These are phyloP conservation scores for Wakefieldia striispora DNA, from an alignment of 768 basidiomycete species.

Conservation along the genomic window DNA sequence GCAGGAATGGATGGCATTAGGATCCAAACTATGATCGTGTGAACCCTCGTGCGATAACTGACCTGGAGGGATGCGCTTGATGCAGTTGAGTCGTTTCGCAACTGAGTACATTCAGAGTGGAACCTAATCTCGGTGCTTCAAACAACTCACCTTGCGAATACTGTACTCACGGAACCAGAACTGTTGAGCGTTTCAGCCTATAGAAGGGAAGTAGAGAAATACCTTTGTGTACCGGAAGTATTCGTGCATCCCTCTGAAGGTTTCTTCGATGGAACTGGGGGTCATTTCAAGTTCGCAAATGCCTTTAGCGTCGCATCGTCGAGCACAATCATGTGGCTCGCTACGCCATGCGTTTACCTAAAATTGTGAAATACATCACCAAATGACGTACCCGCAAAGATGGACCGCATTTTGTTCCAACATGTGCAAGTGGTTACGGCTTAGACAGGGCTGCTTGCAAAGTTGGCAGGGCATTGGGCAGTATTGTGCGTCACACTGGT, in stretches of 20 bases:
- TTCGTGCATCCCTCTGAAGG: conserved; percentile 57
- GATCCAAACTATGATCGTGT: conserved; percentile 48
- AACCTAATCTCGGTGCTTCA: not conserved
- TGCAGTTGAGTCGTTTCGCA: conserved; percentile 50
- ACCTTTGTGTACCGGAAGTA: conserved; percentile 66
- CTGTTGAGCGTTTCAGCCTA: not conserved
- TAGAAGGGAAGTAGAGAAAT: not conserved
- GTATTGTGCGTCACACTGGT: conserved; percentile 48
- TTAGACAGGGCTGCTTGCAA: conserved; percentile 50
- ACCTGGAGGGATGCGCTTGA: conserved; percentile 44
- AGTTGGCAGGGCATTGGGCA: conserved; percentile 56
- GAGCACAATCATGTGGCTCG: conserved; percentile 49
- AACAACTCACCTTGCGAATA: conserved; percentile 48
- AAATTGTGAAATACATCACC: not conserved
- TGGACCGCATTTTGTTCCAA: conserved; percentile 40
- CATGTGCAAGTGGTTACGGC: conserved; percentile 51
- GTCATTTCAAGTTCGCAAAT: conserved; percentile 56
- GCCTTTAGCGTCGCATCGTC: conserved; percentile 43
- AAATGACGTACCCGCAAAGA: conserved; percentile 52
- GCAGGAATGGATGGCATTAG: conserved; percentile 49
- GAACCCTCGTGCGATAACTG: conserved; percentile 41
- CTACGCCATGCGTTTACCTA: conserved; percentile 7
- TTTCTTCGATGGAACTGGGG: conserved; percentile 57
- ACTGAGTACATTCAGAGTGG: conserved; percentile 28
- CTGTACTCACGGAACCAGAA: conserved; percentile 26